Conservation (phyloP, 2,329 filamentous ascomycete genomes). For the Aspergillus intermedius region DNA sequence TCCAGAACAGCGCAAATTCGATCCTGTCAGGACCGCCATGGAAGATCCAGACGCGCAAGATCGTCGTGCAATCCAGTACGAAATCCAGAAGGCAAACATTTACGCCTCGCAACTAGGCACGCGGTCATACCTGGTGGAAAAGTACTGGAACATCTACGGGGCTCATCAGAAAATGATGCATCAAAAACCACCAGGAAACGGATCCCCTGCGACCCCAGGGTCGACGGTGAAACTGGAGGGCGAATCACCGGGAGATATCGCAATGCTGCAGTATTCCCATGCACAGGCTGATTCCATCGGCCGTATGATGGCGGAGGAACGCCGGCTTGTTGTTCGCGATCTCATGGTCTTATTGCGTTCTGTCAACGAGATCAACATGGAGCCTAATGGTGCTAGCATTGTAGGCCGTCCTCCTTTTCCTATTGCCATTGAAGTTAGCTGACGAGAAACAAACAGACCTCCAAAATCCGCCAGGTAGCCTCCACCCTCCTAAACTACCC, state of each 20-base stretch:
- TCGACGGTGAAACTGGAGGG: slow-evolving; percentile 14
- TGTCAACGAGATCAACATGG: slow-evolving; percentile 79
- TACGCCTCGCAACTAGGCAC: slow-evolving; percentile 76
- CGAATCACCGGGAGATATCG: slow-evolving; percentile 18
- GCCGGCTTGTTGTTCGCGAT: slow-evolving; percentile 74
- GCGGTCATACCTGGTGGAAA: slow-evolving; percentile 76
- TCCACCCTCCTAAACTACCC: slow-evolving; percentile 66
- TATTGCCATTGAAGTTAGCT: not conserved
- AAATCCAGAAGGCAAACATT: slow-evolving; percentile 89
- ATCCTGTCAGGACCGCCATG: slow-evolving; percentile 13
- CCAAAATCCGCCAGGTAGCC: slow-evolving; percentile 79
- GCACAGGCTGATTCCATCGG: slow-evolving; percentile 47
- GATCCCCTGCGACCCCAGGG: slow-evolving; percentile 5
- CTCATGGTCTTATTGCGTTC: slow-evolving; percentile 67
- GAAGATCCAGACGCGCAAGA: slow-evolving; percentile 19
- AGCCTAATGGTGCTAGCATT: slow-evolving; percentile 61
- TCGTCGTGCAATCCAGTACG: slow-evolving; percentile 57
- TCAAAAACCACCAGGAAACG: slow-evolving; percentile 13
- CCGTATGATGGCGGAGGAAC: slow-evolving; percentile 64
- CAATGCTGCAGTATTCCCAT: slow-evolving; percentile 24
- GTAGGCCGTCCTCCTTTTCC: slow-evolving; percentile 41
- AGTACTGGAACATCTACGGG: slow-evolving; percentile 72
- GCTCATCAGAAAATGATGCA: slow-evolving; percentile 41
- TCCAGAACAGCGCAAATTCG: not conserved
- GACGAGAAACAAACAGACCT: slow-evolving; percentile 45